Conservation (phyloP, 169 alveolate genomes). For the Toxoplasma gondii region DNA sequence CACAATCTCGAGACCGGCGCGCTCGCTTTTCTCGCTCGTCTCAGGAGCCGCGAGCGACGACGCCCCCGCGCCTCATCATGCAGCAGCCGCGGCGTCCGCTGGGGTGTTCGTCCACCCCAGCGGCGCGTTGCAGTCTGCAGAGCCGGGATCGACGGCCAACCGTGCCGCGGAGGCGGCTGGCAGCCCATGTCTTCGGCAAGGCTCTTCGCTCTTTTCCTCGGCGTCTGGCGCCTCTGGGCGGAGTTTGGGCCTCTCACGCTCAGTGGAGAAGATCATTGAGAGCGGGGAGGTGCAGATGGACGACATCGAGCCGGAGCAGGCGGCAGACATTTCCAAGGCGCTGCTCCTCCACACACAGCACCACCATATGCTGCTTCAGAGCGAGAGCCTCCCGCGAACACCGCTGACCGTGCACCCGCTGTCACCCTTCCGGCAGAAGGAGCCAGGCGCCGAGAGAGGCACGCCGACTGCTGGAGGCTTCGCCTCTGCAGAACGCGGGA, state of each 20-base stretch:
- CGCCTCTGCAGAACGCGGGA: not conserved
- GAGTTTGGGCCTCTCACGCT: not conserved
- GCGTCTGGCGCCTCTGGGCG: not conserved
- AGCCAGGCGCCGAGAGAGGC: not conserved
- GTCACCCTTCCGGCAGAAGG: not conserved
- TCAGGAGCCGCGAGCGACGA: not conserved
- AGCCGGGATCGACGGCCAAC: too few relatives aligned
- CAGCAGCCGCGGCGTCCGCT: not conserved
- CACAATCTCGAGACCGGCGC: not conserved
- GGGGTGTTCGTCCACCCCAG: not conserved
- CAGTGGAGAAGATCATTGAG: constrained; percentile 25
- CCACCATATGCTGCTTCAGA: not conserved
- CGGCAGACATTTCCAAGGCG: constrained; percentile 37
- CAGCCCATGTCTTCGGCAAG: not conserved
- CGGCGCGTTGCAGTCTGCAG: not conserved
- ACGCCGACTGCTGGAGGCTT: not conserved
- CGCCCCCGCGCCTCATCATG: too few relatives aligned
- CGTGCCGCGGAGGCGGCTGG: not conserved
- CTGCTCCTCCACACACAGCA: not conserved
- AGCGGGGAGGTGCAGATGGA: constrained; percentile 20
- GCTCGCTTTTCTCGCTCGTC: not conserved
- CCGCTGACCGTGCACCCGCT: constrained; percentile 13
- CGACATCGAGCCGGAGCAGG: constrained; percentile 11
- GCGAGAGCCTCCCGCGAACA: not conserved
- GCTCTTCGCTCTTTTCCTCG: not conserved